A percentile compares a stretch with the other conserved stretches of the same genome.
Evolutionary conservation across 257 asterid genomes (phyloP).

Genomic region (Primulina tabacum): DNA sequence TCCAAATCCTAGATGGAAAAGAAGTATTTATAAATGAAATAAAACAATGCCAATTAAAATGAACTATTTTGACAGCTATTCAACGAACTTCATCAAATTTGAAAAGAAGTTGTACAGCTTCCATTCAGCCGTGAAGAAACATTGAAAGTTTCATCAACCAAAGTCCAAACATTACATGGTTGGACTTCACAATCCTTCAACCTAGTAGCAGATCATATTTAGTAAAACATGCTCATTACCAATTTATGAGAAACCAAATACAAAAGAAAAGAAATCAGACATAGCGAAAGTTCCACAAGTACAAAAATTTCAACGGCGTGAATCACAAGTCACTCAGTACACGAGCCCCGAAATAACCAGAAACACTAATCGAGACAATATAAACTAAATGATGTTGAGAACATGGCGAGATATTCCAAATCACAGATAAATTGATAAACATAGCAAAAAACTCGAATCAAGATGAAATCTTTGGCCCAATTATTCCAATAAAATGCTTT

Average conservation of each 20-base stretch:
- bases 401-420: not conserved
- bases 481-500: not conserved
- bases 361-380: not conserved
- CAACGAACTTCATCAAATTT: not conserved
- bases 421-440: no score
- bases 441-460: not conserved
- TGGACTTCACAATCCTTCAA: not conserved
- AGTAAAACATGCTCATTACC: not conserved
- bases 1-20: conserved; percentile 12
- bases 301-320: not conserved
- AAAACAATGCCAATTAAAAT: not conserved
- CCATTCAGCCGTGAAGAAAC: not conserved
- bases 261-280: conserved; percentile 2
- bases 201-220: not conserved
- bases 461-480: not conserved
- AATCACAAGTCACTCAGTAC: not conserved
- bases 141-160: not conserved
- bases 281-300: not conserved
- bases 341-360: not conserved
- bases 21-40: not conserved
- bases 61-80: not conserved
- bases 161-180: no score
- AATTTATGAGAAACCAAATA: not conserved
- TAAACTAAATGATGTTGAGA: not conserved
- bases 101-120: not conserved